Evolutionary conservation across 2,329 filamentous ascomycete genomes (phyloP).

Genomic region (Thelonectria discophora): DNA sequence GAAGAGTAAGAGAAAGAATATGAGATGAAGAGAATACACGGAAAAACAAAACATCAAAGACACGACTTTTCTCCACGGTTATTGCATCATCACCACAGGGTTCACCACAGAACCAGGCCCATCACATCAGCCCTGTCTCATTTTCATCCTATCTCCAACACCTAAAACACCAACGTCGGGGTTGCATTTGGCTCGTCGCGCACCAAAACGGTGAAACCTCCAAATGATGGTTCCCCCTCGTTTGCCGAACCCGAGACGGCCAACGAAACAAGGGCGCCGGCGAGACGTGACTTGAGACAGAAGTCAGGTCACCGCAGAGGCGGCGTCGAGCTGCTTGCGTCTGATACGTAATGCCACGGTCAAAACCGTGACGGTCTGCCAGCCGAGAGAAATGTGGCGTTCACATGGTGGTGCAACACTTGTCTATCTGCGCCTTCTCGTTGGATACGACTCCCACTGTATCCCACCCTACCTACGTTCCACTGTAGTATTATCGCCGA

Average conservation of each 20-base stretch:
- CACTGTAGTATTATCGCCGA: too few relatives aligned
- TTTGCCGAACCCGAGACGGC: conserved; percentile 12
- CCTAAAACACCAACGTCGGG: neutral
- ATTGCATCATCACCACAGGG: neutral
- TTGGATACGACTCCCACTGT: neutral
- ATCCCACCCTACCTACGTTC: too few relatives aligned
- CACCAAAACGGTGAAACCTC: conserved; percentile 17
- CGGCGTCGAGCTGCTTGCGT: neutral
- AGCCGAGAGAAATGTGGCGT: neutral
- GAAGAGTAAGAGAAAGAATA: neutral
- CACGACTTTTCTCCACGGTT: too few relatives aligned
- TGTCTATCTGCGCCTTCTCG: neutral
- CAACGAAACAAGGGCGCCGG: conserved; percentile 12
- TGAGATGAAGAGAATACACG: neutral
- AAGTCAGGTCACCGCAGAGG: neutral
- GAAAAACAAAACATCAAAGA: too few relatives aligned
- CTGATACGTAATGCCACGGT: neutral
- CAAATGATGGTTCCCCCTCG: neutral
- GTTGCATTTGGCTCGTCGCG: conserved; percentile 1
- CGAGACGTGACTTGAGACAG: conserved; percentile 13
- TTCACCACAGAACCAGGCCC: neutral
- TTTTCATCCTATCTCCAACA: neutral
- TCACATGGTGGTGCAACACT: neutral
- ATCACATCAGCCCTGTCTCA: neutral
- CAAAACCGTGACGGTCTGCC: neutral